Percentiles rank a stretch among this genome's conserved stretches.
These are phyloP conservation scores for Puccinia novopanici DNA, from an alignment of 1,284 basidiomycete species.

Conservation along the genomic window DNA sequence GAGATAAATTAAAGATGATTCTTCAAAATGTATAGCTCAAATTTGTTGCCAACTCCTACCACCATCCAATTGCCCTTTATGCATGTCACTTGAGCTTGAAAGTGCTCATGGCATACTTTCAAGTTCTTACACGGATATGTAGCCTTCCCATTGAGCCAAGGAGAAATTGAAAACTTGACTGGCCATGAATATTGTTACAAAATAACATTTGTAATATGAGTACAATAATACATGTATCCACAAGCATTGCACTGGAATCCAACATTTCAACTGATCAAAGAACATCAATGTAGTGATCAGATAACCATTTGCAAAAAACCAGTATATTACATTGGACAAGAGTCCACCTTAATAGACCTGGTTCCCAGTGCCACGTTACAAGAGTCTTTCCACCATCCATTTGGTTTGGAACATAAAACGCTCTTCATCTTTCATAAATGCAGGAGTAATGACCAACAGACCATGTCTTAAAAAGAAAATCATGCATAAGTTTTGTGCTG, in stretches of 20 bases:
- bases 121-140: neutral
- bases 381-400: neutral
- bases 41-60: too few relatives aligned
- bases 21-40: too few relatives aligned
- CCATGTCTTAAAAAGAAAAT: neutral
- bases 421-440: neutral
- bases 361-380: neutral
- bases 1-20: too few relatives aligned
- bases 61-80: neutral
- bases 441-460: neutral
- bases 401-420: conserved; percentile 19
- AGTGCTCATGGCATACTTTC: conserved; percentile 24
- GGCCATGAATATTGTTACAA: neutral
- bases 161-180: conserved; percentile 21
- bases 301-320: conserved; percentile 27
- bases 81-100: neutral
- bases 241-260: conserved; percentile 22
- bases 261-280: neutral
- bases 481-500: too few relatives aligned
- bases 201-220: conserved; percentile 8
- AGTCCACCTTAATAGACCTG: conserved; percentile 1
- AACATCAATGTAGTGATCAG: conserved; percentile 25
- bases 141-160: neutral
- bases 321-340: neutral
- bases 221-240: conserved; percentile 2